Percentiles rank a stretch among this genome's conserved stretches.
Evolutionary conservation across 2,329 filamentous ascomycete genomes (phyloP).

Genomic region (Colletotrichum sp.): DNA sequence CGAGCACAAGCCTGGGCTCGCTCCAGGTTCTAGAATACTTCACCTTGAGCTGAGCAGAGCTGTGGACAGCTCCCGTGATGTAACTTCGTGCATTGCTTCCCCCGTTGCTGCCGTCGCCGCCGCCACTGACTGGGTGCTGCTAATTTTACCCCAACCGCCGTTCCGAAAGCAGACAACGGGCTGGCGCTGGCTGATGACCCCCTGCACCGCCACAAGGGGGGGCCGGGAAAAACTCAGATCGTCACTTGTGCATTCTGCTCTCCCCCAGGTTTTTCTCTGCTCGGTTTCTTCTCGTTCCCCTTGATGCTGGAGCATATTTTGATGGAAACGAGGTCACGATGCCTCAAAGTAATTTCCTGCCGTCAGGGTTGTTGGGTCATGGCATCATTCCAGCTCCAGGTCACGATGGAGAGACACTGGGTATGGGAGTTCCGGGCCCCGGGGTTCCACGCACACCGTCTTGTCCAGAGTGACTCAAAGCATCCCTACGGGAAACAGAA

Average conservation of each 20-base stretch:
- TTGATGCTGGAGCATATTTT: not conserved
- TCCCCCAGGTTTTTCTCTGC: not conserved
- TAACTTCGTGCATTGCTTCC: not conserved
- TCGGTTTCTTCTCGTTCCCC: not conserved
- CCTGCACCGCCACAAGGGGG: conserved; percentile 7
- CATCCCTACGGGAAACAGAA: not conserved
- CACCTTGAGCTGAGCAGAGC: not conserved
- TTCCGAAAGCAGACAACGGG: not conserved
- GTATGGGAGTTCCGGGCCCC: not conserved
- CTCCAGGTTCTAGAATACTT: conserved; percentile 1
- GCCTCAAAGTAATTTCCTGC: not conserved
- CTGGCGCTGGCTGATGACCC: not conserved
- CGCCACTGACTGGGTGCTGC: not conserved
- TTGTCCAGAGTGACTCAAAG: not conserved
- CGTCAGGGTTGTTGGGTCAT: not conserved
- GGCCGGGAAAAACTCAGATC: conserved; percentile 9
- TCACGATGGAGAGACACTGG: conserved; percentile 5
- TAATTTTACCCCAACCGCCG: not conserved
- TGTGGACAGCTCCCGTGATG: not conserved
- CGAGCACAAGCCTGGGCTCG: not conserved
- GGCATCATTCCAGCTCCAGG: conserved; percentile 11
- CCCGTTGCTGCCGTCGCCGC: not conserved
- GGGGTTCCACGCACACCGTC: not conserved
- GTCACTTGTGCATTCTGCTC: conserved; percentile 3
- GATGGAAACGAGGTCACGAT: conserved; percentile 8